Evolutionary conservation across 352 stramenopile species (phyloP), one percentile per base, ranked within the genome.

Genomic region (Blastocystis sp.): DNA sequence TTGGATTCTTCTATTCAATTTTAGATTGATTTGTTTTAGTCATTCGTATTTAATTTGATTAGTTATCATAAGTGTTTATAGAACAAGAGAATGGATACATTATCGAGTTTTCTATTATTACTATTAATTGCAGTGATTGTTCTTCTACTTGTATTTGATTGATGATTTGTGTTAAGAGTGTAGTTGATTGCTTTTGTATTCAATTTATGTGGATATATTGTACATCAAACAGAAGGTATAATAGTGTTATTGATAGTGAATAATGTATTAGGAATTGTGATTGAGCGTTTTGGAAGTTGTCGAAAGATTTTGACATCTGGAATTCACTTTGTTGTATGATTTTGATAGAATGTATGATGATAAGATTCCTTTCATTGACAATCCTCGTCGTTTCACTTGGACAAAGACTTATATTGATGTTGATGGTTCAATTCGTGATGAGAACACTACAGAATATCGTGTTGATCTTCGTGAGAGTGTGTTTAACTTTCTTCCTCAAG

Each of bases 251-350:
- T 46, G 29, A 58, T 1, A 54, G 58, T 51, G 42, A 21, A 46
- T 74, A 77, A 86, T 29, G 29, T 42, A 7, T 29, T 86, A 86
- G 88, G 39, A 27, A 88, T 90, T 37, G 78, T 90, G 29, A 90
- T 90, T 52, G 88, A 90, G 59, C 88, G 88, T 58, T 88, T 90
- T 88, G 88, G 88, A 21, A 80, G 78, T 46, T 89, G 88, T 43
- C 56, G 89, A n/a, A 63, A 78, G 24, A 80, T 88, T 21, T 71
- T 90, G 27, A 59, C 57, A 51, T 78, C 88, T 51, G 88, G 88
- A 35, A 83, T 89, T 11, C 67, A 90, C 52, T 89, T 80, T 80
- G 51, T 90, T 43, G 49, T 89, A 88, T 42, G 46, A 1, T 1
- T 0, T 71, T 14, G 12, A 39, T 52, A 39, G 19, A 61, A 71